Evolutionary conservation across 805 yeast genomes (phyloP), one percentile per base, ranked within the genome.

Genomic region (Debaryomyces hansenii): DNA sequence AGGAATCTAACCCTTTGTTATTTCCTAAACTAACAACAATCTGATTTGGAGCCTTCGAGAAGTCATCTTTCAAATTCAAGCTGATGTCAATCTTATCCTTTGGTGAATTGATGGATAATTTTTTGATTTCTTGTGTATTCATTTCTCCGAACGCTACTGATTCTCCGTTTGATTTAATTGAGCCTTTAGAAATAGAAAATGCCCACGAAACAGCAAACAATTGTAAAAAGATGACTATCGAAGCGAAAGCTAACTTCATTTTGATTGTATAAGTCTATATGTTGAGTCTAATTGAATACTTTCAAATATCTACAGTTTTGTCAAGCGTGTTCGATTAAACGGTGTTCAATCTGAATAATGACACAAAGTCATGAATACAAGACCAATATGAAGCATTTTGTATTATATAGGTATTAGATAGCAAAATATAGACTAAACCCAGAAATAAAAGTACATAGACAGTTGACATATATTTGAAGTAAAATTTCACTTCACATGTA

Each of bases 41-140:
- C 48, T 73, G 77, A 43, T 67, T 71, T 1, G 78, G 76, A 38
- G 53, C 60, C 14, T 34, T 46, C 4, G 42, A 42, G 2, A 50
- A 35, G 9, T 54, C 49, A 14, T 56, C 65, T 6, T 52, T 51
- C 35, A 69, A 47, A 15, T 54, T 49, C 39, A 71, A 56, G 33
- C 54, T 52, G 35, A 72, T 42, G 12, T 63, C 64, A 20, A 72
- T 47, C 37, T 50, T 56, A 46, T 70, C 75, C 46, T 61, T 65
- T 21, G 66, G 58, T 4, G 63, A 48, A n/a, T 63, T 66, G 41
- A 72, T 43, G 3, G 56, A 37, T 29, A 70, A 54, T 45, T 56
- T 62, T 42, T 64, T 63, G 34, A 67, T 51, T 51, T 63, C 69
- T 37, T 54, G 59, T 20, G 70, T 60, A 40, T 58, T 58, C 35